Evolutionary conservation across 202 grass and related monocot species (phyloP).

Genomic region (Dendrocalamus latiflorus): DNA sequence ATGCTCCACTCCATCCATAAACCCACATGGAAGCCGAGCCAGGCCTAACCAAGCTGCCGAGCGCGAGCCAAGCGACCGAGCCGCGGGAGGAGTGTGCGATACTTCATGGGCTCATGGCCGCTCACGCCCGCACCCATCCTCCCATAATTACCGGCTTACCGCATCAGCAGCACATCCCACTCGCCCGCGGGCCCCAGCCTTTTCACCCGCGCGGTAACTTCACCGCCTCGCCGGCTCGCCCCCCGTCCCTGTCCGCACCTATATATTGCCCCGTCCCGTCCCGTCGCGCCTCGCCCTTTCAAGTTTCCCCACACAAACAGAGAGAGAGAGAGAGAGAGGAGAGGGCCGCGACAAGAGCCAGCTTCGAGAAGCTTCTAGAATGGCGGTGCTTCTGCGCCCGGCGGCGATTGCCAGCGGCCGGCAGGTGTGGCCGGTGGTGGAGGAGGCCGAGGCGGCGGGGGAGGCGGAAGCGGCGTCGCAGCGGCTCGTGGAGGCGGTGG

Average conservation of each 20-base stretch:
- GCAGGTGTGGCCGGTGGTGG: slow-evolving; percentile 72
- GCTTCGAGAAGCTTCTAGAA: slow-evolving; percentile 22
- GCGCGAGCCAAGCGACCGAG: not conserved
- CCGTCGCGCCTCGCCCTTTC: slow-evolving; percentile 66
- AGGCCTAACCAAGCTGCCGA: not conserved
- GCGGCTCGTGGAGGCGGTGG: slow-evolving; percentile 79
- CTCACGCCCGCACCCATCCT: not conserved
- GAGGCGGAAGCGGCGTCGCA: slow-evolving; percentile 57
- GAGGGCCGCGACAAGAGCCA: not conserved
- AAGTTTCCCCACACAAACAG: slow-evolving; percentile 35
- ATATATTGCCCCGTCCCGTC: slow-evolving; percentile 27
- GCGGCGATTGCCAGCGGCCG: slow-evolving; percentile 44
- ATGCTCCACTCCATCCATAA: too few species aligned
- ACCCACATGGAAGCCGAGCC: not conserved
- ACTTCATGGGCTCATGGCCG: not conserved
- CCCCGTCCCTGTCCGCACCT: not conserved
- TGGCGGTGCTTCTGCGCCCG: slow-evolving; percentile 75
- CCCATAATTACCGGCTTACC: not conserved
- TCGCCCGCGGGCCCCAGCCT: not conserved
- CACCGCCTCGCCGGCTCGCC: not conserved
- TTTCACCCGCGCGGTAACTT: slow-evolving; percentile 38
- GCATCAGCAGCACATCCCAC: not conserved
- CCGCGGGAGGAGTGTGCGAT: not conserved
- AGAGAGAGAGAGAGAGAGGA: not conserved
- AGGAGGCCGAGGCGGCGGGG: slow-evolving; percentile 32